Conservation (phyloP, 75 land plant genomes). For the Sequoia sempervirens region DNA sequence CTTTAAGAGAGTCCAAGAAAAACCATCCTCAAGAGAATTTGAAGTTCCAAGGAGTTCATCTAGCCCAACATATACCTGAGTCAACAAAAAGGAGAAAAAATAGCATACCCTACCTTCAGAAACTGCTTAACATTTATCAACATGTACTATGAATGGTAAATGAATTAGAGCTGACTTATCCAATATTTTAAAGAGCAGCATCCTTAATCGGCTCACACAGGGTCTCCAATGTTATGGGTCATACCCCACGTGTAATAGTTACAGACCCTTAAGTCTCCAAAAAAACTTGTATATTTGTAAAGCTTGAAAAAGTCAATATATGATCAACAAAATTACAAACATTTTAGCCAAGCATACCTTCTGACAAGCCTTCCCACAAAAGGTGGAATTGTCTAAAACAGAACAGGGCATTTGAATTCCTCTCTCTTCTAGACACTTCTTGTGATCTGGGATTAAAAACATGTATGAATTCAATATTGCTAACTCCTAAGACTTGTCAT, state of each 20-base stretch:
- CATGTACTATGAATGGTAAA: not conserved
- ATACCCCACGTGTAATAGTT: not conserved
- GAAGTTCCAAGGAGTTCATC: conserved; percentile 49
- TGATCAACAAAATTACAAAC: not conserved
- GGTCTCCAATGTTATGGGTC: not conserved
- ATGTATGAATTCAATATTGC: not conserved
- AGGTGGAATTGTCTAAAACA: not conserved
- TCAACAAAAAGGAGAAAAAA: not conserved
- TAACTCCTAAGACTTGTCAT: not conserved
- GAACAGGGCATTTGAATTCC: not conserved
- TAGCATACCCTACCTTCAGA: not conserved
- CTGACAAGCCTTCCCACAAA: conserved; percentile 20
- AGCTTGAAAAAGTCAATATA: not conserved
- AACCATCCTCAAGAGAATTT: conserved; percentile 53
- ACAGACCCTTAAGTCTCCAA: not conserved
- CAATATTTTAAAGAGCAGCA: not conserved
- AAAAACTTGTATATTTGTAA: not conserved
- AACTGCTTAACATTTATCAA: not conserved
- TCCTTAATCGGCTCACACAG: not conserved
- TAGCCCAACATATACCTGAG: conserved; percentile 52
- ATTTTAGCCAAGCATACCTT: conserved; percentile 12
- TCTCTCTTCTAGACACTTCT: conserved; percentile 7
- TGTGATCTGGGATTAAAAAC: conserved; percentile 16
- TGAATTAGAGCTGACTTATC: not conserved
- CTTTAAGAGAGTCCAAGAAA: conserved; percentile 47